Evolutionary conservation across 331 rosid species (phyloP), one percentile per base, ranked within the genome.

Genomic region (Acacia concinna): DNA sequence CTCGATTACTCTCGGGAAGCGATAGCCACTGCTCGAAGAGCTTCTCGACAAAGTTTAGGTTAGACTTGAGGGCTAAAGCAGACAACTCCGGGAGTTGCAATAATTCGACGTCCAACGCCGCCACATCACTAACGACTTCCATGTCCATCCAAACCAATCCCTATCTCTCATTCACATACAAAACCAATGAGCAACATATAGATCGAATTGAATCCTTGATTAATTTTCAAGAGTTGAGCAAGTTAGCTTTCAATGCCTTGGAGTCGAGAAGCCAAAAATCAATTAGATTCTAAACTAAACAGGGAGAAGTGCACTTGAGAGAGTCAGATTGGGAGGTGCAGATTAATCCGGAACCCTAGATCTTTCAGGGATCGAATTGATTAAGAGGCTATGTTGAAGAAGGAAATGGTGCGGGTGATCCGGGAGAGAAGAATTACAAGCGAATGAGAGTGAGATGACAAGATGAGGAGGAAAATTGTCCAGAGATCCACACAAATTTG

Each of bases 21-120:
- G 98, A 88, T 23, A 96, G 94, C 99, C 99, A 96, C 82, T 91
- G 93, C 78, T 93, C 97, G 78, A 90, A 96, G 54, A 96, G 94
- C 83, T 87, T 87, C 84, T 93, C 91, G 11, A 86, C 97, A 49
- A 91, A 88, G 80, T 54, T 84, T 49, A 83, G 81, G 82, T 93
- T 93, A 28, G 98, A 85, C 87, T 96, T 96, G 81, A 93, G 87
- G 15, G 93, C 89, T 74, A 91, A 38, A 75, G 97, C 85, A 27
- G 99, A 90, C 27, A 96, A 89, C 87, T 96, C 98, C 6, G 83
- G 84, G 20, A 96, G 93, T 90, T 96, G 97, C 97, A 96, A 76
- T 78, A 91, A 74, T 51, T 96, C 99, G 69, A 97, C 93, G 78
- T 96, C 97, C 81, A 93, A 86, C 64, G 93, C 84, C 90, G 91